Conservation (phyloP, 306 rosid species). For the Delonix regia region DNA sequence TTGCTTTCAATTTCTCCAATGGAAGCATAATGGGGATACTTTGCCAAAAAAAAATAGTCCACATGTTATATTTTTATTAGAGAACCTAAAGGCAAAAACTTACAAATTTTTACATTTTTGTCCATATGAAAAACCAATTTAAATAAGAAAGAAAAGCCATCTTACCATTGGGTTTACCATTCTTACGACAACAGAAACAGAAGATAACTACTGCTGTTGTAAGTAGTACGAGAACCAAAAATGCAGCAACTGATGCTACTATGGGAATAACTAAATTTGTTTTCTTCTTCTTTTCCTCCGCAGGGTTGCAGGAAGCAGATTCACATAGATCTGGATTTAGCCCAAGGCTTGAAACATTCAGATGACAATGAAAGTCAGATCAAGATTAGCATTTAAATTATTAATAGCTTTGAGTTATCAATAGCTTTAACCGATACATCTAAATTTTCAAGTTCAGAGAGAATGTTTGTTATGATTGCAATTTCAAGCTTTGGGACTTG, state of each 20-base stretch:
- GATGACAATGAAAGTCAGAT: conserved; percentile 1
- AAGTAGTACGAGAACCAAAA: conserved; percentile 36
- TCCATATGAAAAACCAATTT: not conserved
- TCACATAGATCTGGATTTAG: conserved; percentile 47
- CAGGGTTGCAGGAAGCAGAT: conserved; percentile 29
- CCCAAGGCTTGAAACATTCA: conserved; percentile 36
- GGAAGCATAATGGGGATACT: too few species aligned
- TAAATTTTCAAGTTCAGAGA: not conserved
- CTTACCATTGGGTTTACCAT: conserved; percentile 36
- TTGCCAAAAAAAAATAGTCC: too few species aligned
- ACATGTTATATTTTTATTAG: too few species aligned
- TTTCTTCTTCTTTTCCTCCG: conserved; percentile 17
- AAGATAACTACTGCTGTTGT: conserved; percentile 32
- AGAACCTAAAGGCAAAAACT: not conserved
- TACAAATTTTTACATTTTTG: too few species aligned
- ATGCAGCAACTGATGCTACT: conserved; percentile 51
- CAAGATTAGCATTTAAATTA: not conserved
- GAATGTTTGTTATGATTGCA: not conserved
- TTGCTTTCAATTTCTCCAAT: not conserved
- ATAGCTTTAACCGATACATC: not conserved
- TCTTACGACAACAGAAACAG: conserved; percentile 23
- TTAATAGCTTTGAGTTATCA: not conserved
- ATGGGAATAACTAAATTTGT: conserved; percentile 37
- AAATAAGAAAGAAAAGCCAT: not conserved
- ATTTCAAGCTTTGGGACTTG: not conserved